Evolutionary conservation across 139 green algal genomes (phyloP), one percentile per base, ranked within the genome.

Genomic region (Chlamydomonas sphaeroides): DNA sequence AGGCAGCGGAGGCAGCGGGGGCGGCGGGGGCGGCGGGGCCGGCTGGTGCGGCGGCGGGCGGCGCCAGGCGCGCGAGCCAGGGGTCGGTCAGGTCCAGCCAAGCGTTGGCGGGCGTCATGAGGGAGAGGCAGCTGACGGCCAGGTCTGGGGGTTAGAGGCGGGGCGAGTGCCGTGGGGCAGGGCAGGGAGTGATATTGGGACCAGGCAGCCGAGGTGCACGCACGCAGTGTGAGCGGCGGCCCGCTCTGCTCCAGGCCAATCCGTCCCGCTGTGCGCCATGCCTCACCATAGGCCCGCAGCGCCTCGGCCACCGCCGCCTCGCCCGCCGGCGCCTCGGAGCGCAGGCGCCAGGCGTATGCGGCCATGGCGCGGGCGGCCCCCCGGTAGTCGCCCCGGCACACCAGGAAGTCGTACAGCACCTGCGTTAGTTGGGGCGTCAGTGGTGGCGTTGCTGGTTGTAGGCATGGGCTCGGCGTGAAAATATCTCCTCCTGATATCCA

Each of bases 351-450:
- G 4, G 86, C 86, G 62, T 85, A 87, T 10, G 80, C 80, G 6
- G 85, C 33, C 76, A 86, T 82, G 32, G 86, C 86, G 2, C 68
- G 36, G 2, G 86, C 86, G 28, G 86, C 86, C 20, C 86, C 80
- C 32, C 57, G 53, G 51, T 68, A 77, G 80, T 90, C 77, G 20
- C 57, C 48, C 20, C 77, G 76, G 33, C 65, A 79, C 28, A 81
- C 56, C 67, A 84, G 68, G 68, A 90, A 90, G 75, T 90, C 86
- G 36, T 87, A 77, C 79, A 89, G 85, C 74, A 89, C 78, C 45
- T 84, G 63, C 56, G 25, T 10, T 38, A 17, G n/a, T n/a, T n/a
- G n/a, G n/a, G n/a, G n/a, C n/a, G n/a, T n/a, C n/a, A n/a, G n/a
- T n/a, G n/a, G n/a, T n/a, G n/a, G n/a, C n/a, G n/a, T n/a, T n/a